These are phyloP conservation scores for Fomitopsis palustris DNA, from an alignment of 1,284 basidiomycete genomes.

Conservation along the genomic window DNA sequence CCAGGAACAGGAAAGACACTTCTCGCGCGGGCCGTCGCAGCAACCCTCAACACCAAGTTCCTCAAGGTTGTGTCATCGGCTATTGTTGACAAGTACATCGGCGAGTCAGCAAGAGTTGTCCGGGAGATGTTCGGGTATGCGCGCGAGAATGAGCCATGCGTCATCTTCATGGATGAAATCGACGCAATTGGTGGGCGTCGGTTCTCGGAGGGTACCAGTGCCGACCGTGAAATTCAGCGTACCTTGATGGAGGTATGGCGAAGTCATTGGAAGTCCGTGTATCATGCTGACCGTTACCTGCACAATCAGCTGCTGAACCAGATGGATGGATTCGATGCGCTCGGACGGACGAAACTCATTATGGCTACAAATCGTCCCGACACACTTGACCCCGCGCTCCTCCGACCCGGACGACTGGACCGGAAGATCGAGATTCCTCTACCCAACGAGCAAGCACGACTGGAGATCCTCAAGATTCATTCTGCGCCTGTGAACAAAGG, in stretches of 20 bases:
- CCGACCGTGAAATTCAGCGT: constrained; percentile 97
- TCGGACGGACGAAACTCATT: constrained; percentile 95
- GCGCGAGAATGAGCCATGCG: constrained; percentile 95
- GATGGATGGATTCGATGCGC: constrained; percentile 99
- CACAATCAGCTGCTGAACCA: constrained; percentile 86
- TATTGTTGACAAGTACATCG: constrained; percentile 99
- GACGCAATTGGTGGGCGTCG: constrained; percentile 95
- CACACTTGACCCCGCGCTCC: constrained; percentile 94
- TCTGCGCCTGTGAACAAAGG: constrained; percentile 92
- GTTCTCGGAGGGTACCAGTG: constrained; percentile 98
- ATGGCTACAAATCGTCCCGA: constrained; percentile 98
- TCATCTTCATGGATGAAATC: constrained; percentile 99
- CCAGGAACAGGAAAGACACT: constrained; percentile 97
- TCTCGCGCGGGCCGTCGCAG: constrained; percentile 93
- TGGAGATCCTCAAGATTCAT: constrained; percentile 99
- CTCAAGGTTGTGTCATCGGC: constrained; percentile 99
- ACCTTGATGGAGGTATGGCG: constrained; percentile 92
- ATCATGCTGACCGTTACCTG: neutral
- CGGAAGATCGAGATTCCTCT: constrained; percentile 98
- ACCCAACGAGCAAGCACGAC: constrained; percentile 92
- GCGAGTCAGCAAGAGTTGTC: constrained; percentile 93
- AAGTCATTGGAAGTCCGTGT: neutral
- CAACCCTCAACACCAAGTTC: constrained; percentile 95
- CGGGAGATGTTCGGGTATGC: constrained; percentile 99
- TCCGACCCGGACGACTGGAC: constrained; percentile 95